phyloP scores from a whole-genome alignment of 495 filamentous ascomycete species.

The Aspergillus olivimuriae region DNA sequence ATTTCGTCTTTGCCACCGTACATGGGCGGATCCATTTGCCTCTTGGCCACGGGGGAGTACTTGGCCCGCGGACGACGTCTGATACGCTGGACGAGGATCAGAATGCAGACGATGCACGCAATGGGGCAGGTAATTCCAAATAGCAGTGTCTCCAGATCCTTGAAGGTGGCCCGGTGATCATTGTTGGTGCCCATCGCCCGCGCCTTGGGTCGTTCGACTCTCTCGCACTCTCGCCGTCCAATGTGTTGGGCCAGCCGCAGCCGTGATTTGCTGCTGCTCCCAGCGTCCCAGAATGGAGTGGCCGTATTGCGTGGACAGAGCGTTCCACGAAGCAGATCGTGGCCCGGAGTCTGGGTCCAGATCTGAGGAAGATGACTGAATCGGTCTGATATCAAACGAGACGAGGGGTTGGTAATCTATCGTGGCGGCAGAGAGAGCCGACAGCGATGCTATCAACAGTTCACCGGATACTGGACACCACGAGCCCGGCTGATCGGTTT shows the following conservation, averaged over 20 bases:
- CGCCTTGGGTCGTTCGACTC: background rate
- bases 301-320: too few relatives aligned
- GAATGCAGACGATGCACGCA: slow-evolving; percentile 15
- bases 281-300: background rate
- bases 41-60: slow-evolving; percentile 9
- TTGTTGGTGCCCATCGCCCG: slow-evolving; percentile 16
- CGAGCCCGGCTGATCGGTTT: too few relatives aligned
- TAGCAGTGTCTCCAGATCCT: slow-evolving; percentile 8
- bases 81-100: slow-evolving; percentile 15
- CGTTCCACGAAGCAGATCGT: too few relatives aligned
- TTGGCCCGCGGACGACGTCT: slow-evolving; percentile 11
- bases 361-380: too few relatives aligned
- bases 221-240: background rate
- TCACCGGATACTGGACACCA: too few relatives aligned
- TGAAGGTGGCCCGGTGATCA: slow-evolving; percentile 7
- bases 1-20: slow-evolving; percentile 19
- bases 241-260: too few relatives aligned
- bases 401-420: too few relatives aligned
- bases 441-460: too few relatives aligned
- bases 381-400: too few relatives aligned
- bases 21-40: slow-evolving; percentile 20
- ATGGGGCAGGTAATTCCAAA: slow-evolving; percentile 13
- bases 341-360: too few relatives aligned
- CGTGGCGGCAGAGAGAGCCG: too few relatives aligned
- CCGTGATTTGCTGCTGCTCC: too few relatives aligned